phyloP scores from a whole-genome alignment of 805 yeast species.

The Lipomyces yamanashiensis region DNA sequence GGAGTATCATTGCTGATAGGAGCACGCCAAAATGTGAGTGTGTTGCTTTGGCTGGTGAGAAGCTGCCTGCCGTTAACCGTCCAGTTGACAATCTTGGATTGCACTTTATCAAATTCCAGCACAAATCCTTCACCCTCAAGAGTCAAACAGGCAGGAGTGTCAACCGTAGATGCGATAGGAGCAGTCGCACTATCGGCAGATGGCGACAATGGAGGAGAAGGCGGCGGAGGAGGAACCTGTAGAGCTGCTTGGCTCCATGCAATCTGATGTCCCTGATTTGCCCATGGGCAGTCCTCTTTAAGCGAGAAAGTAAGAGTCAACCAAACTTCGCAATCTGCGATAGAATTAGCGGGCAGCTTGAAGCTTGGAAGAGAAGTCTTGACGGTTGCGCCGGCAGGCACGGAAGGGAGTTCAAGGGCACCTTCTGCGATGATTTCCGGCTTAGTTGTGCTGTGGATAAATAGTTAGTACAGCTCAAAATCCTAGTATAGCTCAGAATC shows the following conservation, averaged over 20 bases:
- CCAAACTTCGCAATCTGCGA: constrained; percentile 11
- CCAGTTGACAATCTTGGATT: constrained; percentile 17
- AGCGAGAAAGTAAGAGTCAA: constrained; percentile 31
- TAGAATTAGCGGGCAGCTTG: background rate
- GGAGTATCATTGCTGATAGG: constrained; percentile 45
- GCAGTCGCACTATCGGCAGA: background rate
- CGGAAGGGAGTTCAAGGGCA: background rate
- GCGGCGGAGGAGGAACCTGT: background rate
- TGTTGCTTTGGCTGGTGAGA: constrained; percentile 17
- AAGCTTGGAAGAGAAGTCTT: background rate
- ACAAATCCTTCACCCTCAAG: background rate
- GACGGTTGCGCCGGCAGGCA: background rate
- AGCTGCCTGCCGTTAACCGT: constrained; percentile 12
- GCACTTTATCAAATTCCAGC: constrained; percentile 21
- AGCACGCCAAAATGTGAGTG: constrained; percentile 43
- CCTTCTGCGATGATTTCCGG: constrained; percentile 2
- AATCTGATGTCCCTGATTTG: constrained; percentile 39
- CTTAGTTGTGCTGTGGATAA: background rate
- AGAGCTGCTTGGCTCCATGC: constrained; percentile 41
- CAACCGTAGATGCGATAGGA: background rate
- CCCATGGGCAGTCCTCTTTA: constrained; percentile 33
- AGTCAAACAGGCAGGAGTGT: constrained; percentile 1
- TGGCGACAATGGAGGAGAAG: background rate
- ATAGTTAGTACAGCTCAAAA: background rate
- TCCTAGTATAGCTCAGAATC: background rate